Evolutionary conservation across 257 asterid genomes (phyloP), one percentile per base, ranked within the genome.

Genomic region (Sherardia arvensis): DNA sequence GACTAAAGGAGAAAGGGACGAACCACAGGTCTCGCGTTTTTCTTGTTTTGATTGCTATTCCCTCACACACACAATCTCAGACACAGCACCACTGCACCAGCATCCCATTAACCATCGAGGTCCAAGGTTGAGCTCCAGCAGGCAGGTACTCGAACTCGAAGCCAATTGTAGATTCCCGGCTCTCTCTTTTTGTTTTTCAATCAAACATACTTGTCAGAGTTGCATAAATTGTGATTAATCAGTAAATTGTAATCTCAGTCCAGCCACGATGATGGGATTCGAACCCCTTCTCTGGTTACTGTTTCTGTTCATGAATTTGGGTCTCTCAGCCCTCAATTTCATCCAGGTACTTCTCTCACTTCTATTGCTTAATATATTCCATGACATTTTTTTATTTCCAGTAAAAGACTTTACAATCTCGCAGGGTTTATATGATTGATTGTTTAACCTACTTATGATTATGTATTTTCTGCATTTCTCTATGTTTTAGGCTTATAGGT

Each of bases 211-310:
- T 1, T 54, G 30, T 23, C 18, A 32, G n/a, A 11, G 59, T 15
- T 22, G 59, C 33, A 26, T 9, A 54, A 48, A 25, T 22, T 14
- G 51, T 43, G 51, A 17, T 43, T 43, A 14, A 43, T 17, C n/a
- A 15, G 7, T 43, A 20, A 43, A 14, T 54, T 54, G 12, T 53
- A 53, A 22, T 53, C 58, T 30, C 55, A 48, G 26, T n/a, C 62
- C 14, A 57, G 40, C 29, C 25, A 21, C 62, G 5, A 14, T 3
- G 47, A 86, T 91, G 96, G 80, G 33, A 33, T 86, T 84, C 95
- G 80, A 68, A 64, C 83, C 88, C 58, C 30, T 84, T 70, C 73
- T 84, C 21, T 91, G 98, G 98, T 6, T 86, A 28, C 61, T 83
- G 29, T 75, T 85, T 69, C 66, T 86, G 68, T 21, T 70, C 27